Evolutionary conservation across 805 yeast species (phyloP).

Genomic region (Ogataea degrootiae): DNA sequence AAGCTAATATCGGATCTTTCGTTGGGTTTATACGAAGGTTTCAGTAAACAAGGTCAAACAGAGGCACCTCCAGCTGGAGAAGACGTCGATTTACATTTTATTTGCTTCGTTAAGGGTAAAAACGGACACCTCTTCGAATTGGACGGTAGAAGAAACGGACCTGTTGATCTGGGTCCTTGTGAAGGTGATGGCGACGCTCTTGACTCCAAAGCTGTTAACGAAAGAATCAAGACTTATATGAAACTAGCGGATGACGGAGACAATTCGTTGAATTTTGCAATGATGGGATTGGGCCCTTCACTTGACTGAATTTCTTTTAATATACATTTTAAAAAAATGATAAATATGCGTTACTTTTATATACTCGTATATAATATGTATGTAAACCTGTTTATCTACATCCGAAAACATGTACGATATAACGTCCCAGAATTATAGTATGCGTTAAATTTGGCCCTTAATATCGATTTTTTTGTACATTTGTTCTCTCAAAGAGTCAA

Average conservation of each 20-base stretch:
- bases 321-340: background rate
- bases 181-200: conserved; percentile 42
- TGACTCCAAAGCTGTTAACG: conserved; percentile 43
- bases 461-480: conserved; percentile 67
- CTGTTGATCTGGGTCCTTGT: conserved; percentile 52
- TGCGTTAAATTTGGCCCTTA: conserved; percentile 69
- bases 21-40: conserved; percentile 34
- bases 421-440: too few relatives aligned
- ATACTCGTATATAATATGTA: background rate
- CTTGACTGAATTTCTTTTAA: conserved; percentile 28
- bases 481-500: conserved; percentile 22
- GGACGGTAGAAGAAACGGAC: conserved; percentile 84
- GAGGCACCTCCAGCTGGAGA: conserved; percentile 58
- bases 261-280: conserved; percentile 61
- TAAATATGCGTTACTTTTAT: background rate
- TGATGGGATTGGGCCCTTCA: conserved; percentile 70
- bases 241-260: conserved; percentile 48
- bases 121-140: conserved; percentile 69
- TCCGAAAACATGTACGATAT: too few relatives aligned
- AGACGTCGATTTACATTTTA: conserved; percentile 66
- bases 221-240: conserved; percentile 65
- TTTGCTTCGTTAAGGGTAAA: conserved; percentile 56
- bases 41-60: conserved; percentile 56
- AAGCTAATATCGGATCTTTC: conserved; percentile 25
- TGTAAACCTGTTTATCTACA: background rate